Conservation (phyloP, 163 green algal species). For the Chlamydomonas reinhardtii region DNA sequence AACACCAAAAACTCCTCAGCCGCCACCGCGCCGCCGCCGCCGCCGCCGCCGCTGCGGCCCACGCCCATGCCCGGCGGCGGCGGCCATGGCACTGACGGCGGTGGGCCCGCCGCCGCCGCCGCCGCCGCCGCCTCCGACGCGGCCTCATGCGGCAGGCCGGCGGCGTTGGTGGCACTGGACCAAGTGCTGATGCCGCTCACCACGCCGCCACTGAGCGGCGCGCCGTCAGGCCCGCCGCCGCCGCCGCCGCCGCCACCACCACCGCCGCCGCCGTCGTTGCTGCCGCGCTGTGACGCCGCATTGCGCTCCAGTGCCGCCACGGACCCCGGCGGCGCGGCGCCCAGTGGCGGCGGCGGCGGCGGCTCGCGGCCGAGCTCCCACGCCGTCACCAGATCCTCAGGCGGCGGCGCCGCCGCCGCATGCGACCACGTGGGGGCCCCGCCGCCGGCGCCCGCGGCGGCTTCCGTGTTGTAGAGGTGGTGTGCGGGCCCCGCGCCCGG, state of each 20-base stretch:
- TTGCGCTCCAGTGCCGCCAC: too few relatives aligned
- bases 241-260: too few relatives aligned
- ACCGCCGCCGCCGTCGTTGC: too few relatives aligned
- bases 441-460: background rate
- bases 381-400: background rate
- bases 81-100: background rate
- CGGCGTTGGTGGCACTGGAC: too few relatives aligned
- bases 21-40: background rate
- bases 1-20: constrained; percentile 80
- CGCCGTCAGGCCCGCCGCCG: too few relatives aligned
- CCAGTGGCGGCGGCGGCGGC: background rate
- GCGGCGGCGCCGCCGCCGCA: background rate
- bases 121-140: too few relatives aligned
- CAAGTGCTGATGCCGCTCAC: too few relatives aligned
- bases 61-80: background rate
- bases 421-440: background rate
- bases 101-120: background rate
- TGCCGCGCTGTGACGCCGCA: too few relatives aligned
- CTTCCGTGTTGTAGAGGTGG: background rate
- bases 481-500: background rate
- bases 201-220: too few relatives aligned
- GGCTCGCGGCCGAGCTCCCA: constrained; percentile 28
- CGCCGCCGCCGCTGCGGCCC: background rate
- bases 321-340: too few relatives aligned
- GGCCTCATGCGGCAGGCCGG: too few relatives aligned